Evolutionary conservation across 1,139 yeast species (phyloP).

Genomic region (Arxiozyma heterogenica): DNA sequence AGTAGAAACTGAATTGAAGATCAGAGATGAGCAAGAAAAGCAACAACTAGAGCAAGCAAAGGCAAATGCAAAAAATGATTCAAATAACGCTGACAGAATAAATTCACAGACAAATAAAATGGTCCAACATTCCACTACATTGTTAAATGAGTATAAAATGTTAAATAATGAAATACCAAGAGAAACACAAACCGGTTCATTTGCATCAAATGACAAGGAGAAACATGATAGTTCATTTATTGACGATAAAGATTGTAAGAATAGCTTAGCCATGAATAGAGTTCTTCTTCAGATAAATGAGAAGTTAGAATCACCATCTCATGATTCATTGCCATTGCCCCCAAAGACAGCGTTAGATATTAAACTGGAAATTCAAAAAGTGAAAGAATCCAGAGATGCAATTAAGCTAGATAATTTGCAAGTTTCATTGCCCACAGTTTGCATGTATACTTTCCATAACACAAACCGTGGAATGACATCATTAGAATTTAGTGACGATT

Average conservation of each 20-base stretch:
- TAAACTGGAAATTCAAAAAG: conserved; percentile 63
- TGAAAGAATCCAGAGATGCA: conserved; percentile 73
- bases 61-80: neutral
- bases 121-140: conserved; percentile 10
- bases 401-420: conserved; percentile 58
- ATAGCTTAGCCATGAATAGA: conserved; percentile 30
- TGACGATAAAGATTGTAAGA: conserved; percentile 8
- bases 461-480: conserved; percentile 82
- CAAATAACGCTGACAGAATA: neutral
- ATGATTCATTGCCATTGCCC: conserved; percentile 77
- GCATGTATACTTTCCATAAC: conserved; percentile 97
- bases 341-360: conserved; percentile 71
- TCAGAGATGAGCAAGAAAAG: conserved; percentile 51
- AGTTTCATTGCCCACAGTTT: conserved; percentile 84
- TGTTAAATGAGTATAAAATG: conserved; percentile 3
- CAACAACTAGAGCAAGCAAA: conserved; percentile 11
- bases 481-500: conserved; percentile 77
- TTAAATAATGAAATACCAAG: neutral
- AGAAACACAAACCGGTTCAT: conserved; percentile 1
- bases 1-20: conserved; percentile 71
- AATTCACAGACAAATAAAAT: neutral
- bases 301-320: conserved; percentile 53
- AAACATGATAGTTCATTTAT: neutral
- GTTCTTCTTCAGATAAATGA: conserved; percentile 2
- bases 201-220: conserved; percentile 3